Evolutionary conservation across 176 grass and related monocot genomes (phyloP), one percentile per base, ranked within the genome.

Genomic region (Avena sativa): DNA sequence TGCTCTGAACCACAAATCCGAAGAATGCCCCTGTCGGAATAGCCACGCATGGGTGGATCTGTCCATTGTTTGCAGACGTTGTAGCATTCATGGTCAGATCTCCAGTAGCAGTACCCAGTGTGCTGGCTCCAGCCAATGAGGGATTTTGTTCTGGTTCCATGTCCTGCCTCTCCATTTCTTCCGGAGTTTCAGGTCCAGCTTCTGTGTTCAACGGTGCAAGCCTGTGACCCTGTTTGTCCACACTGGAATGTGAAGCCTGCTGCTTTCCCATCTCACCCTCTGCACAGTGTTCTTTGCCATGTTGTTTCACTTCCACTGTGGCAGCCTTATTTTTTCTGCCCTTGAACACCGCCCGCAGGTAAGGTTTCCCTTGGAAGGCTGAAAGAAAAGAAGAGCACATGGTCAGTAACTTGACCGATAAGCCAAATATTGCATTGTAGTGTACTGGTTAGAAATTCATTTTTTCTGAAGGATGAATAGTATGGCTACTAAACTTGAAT

Each of bases 301-400:
- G 20, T 58, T 2, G 71, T 63, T 58, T 4, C 21, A 0, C 75
- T 79, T 57, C 74, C 60, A 2, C 12, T 28, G 19, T 10, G 71
- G 13, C 46, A 85, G 21, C 14, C 26, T 10, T 38, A 49, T 58
- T 51, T 38, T 59, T 49, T 44, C 79, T 90, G 28, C 71, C 38
- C 34, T 71, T 94, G 47, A 88, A 94, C 3, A 60, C 67, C 0
- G 78, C 93, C 93, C 93, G 92, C 8, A 94, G 81, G 76, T 88
- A 92, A 50, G 66, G 71, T 69, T 90, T 90, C 12, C n/a, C 67
- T 57, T 76, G 77, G 59, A 92, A 80, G 23, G 79, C 79, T 80
- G 79, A 6, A 80, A 64, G 14, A 3, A 62, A 47, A 80, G 12
- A 74, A 48, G 21, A 28, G 28, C 28, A 28, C 10, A 9, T 55